These are phyloP conservation scores for Uronychia binucleata DNA, from an alignment of 73 alveolate genomes.

Conservation along the genomic window DNA sequence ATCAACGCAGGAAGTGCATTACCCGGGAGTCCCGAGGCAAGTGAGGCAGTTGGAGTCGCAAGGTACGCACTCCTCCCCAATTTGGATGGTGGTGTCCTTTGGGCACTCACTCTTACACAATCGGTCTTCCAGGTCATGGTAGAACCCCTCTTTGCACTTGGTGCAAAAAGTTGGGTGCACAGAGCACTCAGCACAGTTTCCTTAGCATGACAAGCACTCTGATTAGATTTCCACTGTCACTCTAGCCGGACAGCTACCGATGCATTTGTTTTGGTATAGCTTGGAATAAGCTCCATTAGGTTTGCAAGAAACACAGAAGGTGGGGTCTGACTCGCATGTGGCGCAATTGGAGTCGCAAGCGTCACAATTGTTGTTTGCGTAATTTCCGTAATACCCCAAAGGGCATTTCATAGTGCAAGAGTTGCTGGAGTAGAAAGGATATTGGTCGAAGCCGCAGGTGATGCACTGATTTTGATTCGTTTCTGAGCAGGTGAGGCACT, in stretches of 20 bases:
- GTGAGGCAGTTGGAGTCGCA: conserved; percentile 48
- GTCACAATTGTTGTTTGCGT: conserved; percentile 21
- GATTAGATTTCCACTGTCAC: conserved; percentile 18
- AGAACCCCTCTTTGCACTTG: neutral
- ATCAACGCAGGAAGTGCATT: conserved; percentile 55
- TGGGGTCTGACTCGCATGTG: neutral
- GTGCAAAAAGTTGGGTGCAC: neutral
- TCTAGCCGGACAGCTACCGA: conserved; percentile 22
- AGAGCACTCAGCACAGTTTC: neutral
- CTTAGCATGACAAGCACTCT: neutral
- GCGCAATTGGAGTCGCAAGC: conserved; percentile 41
- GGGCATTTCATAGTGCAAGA: conserved; percentile 44
- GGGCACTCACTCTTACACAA: neutral
- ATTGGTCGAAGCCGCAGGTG: conserved; percentile 36
- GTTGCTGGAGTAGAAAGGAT: conserved; percentile 14
- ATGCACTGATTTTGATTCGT: conserved; percentile 24
- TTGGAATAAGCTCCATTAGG: neutral
- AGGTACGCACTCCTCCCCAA: neutral
- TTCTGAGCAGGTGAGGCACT: conserved; percentile 48
- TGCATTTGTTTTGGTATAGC: conserved; percentile 6
- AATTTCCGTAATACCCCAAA: conserved; percentile 26
- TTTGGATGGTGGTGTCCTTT: neutral
- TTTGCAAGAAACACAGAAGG: conserved; percentile 51
- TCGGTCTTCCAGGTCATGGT: neutral
- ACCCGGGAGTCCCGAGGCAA: conserved; percentile 38